Base-by-base conservation (phyloP, 2,329 filamentous ascomycete genomes). In the Trichoderma arundinaceum region DNA sequence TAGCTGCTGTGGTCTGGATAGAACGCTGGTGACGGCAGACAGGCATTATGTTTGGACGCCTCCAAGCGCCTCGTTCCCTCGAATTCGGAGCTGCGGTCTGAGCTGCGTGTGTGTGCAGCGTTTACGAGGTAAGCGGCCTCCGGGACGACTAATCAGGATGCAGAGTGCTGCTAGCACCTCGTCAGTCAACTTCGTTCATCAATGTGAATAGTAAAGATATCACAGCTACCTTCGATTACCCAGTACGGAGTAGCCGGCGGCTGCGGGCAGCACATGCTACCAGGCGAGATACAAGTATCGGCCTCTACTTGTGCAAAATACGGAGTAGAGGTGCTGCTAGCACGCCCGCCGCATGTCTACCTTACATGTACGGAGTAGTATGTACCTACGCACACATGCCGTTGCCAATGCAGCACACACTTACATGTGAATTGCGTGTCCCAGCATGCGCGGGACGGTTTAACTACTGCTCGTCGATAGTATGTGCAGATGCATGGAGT, bases 401-500 rank as follows among this genome's bases (percentile, higher is more conserved):
- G 48, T 22, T 41, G 12, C 35, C 44, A 43, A 53, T 62, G 59
- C 59, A 54, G 38, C 59, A 62, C 59, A 54, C 46, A 62, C 49
- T 33, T 52, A 53, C 59, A 54, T 62, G 48, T 53, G 22, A 35
- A 39, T 49, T 28, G 39, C 39, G 39, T 19, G 15, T 35, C 39
- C 35, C 22, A 56, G 22, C 39, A 58, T 43, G 54, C 54, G 54
- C 22, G 22, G 15, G 19, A 44, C 8, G 22, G n/a, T n/a, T 15
- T 43, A 48, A 41, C 39, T 58, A 13, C 53, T 57, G 48, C 59
- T 44, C 15, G 22, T 43, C 48, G 58, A 54, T 44, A 54, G 59
- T 13, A 62, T 35, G 46, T 54, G 59, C 59, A 54, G 59, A 62
- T 62, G 39, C 59, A 62, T 38, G 19, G 59, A 62, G 59, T 32